These are phyloP conservation scores for Picochlorum costavermella DNA, from an alignment of 139 green algal genomes.

Conservation along the genomic window DNA sequence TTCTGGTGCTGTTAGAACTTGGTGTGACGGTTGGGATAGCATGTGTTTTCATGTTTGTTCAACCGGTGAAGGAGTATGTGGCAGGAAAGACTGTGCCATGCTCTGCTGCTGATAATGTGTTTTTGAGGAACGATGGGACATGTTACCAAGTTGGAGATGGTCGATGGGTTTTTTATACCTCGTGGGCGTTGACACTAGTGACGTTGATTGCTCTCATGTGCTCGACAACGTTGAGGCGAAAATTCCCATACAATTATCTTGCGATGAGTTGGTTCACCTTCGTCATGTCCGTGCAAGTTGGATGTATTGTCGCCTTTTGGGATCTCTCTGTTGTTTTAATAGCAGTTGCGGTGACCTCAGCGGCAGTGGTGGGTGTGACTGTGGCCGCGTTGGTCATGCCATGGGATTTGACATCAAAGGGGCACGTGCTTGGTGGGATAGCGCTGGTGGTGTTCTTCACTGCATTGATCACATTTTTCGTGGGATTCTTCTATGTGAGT, in stretches of 20 bases:
- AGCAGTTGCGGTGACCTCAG: slow-evolving; percentile 23
- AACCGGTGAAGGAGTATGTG: slow-evolving; percentile 33
- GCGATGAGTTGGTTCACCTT: slow-evolving; percentile 39
- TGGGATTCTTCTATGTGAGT: slow-evolving; percentile 35
- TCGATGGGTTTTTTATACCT: slow-evolving; percentile 21
- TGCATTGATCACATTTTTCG: slow-evolving; percentile 14
- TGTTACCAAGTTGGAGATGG: slow-evolving; percentile 4
- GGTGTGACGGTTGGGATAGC: slow-evolving; percentile 39
- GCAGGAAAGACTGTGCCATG: background rate
- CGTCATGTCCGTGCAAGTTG: slow-evolving; percentile 29
- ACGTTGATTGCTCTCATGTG: slow-evolving; percentile 15
- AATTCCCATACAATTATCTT: slow-evolving; percentile 43
- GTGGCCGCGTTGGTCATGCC: slow-evolving; percentile 32
- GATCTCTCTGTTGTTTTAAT: slow-evolving; percentile 30
- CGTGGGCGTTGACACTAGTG: slow-evolving; percentile 16
- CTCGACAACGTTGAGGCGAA: slow-evolving; percentile 19
- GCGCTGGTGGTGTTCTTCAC: slow-evolving; percentile 28
- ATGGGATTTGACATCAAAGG: slow-evolving; percentile 41
- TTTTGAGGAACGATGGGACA: background rate
- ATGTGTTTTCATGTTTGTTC: slow-evolving; percentile 38
- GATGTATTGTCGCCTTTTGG: slow-evolving; percentile 37
- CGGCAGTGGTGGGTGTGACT: slow-evolving; percentile 19
- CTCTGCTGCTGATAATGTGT: background rate
- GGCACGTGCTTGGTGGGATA: slow-evolving; percentile 22
- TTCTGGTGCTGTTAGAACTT: slow-evolving; percentile 40